Base-by-base conservation (phyloP, 2,329 filamentous ascomycete species). In the Epichloe festucae region DNA sequence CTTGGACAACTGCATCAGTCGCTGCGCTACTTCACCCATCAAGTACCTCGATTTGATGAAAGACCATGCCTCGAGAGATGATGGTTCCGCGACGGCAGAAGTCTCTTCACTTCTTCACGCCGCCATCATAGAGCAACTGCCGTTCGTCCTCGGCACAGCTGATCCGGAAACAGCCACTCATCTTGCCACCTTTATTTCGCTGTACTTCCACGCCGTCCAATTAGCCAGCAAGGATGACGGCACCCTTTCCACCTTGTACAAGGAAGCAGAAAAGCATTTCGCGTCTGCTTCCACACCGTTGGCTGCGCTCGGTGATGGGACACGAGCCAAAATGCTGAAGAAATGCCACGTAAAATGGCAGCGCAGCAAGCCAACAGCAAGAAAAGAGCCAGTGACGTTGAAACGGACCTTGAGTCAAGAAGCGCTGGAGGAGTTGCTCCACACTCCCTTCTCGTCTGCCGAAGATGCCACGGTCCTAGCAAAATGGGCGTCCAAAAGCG, bases 1-100 rank as follows among this genome's bases (percentile, higher is more conserved):
- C 61, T 65, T 96, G 27, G 90, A 96, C 61, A 89, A 94, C 55
- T 94, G 88, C 65, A 74, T 87, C 49, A 81, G 80, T 34, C 80
- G 90, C 23, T 87, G 87, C 58, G 82, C 83, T 15, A 82, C 71
- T 2, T 84, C 84, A 23, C 86, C 89, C 0, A 84, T 94, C 61
- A 94, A 89, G 62, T 91, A 95, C 60, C 80, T 93, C 31, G 85
- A 93, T 54, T 72, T 81, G 60, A 66, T 87, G 27, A 75, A 82
- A 50, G 74, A 79, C 41, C 65, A 64, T 36, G 46, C 62, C 4
- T 58, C 58, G 3, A 62, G 62, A 12, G 59, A 59, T 43, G 56
- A 63, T 41, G 57, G 67, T n/a, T 55, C 62, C 2, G 39, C 52
- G 2, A 49, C 57, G 4, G 49, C 50, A 10, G n/a, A 57, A 45